Conservation (phyloP, 495 filamentous ascomycete genomes). For the Lasiosphaeriaceae sp. region DNA sequence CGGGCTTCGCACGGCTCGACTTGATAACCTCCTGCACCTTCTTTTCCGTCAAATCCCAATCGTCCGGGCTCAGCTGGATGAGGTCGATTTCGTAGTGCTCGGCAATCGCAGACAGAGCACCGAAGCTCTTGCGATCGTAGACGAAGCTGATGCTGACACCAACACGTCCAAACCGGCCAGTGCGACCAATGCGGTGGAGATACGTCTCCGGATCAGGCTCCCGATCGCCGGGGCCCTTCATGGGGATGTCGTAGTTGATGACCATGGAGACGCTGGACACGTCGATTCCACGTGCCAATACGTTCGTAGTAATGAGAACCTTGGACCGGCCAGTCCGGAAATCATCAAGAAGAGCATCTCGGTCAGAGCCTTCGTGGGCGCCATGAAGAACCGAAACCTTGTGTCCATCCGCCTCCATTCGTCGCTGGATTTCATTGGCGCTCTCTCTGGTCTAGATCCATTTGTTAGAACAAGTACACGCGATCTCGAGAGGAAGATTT, state of each 20-base stretch:
- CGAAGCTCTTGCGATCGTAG: conserved; percentile 69
- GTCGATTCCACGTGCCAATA: conserved; percentile 94
- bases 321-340: conserved; percentile 86
- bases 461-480: conserved; percentile 19
- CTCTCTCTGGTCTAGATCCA: conserved; percentile 65
- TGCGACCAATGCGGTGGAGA: conserved; percentile 96
- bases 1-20: conserved; percentile 64
- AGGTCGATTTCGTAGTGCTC: conserved; percentile 59
- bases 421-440: conserved; percentile 74
- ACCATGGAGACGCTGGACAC: conserved; percentile 96
- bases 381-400: conserved; percentile 84
- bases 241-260: conserved; percentile 85
- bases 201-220: conserved; percentile 86
- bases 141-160: conserved; percentile 94
- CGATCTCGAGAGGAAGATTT: not conserved
- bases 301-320: conserved; percentile 98
- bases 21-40: conserved; percentile 80
- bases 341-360: conserved; percentile 79
- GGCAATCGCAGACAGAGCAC: conserved; percentile 71
- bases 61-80: conserved; percentile 49
- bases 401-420: conserved; percentile 86
- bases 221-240: conserved; percentile 47
- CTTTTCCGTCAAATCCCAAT: conserved; percentile 86
- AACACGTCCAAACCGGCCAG: conserved; percentile 95
- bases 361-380: conserved; percentile 74